Percentiles rank a stretch among this genome's conserved stretches.
Evolutionary conservation across 345 rosid species (phyloP).

Genomic region (Camelina hispida): DNA sequence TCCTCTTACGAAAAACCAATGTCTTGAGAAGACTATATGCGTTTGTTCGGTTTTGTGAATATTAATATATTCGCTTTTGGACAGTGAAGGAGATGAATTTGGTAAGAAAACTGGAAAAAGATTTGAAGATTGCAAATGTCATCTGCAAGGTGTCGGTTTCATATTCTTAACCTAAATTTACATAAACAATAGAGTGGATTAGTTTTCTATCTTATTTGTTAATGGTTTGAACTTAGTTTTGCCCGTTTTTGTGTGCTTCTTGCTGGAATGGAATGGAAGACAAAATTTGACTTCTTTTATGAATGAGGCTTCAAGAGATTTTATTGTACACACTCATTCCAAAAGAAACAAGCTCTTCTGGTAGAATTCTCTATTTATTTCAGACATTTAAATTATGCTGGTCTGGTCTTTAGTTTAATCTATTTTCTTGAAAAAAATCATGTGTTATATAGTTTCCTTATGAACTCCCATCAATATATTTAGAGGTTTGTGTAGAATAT

Average conservation of each 20-base stretch:
- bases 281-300: conserved; percentile 85
- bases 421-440: not conserved
- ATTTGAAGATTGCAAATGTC: conserved; percentile 93
- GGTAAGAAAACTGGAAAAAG: conserved; percentile 96
- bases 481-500: conserved; percentile 3
- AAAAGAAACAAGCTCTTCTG: conserved; percentile 95
- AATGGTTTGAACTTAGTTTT: conserved; percentile 10
- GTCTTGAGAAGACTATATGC: not conserved
- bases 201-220: too few species aligned
- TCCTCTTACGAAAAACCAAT: not conserved
- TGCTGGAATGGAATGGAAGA: conserved; percentile 97
- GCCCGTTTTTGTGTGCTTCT: conserved; percentile 34
- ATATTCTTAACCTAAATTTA: too few species aligned
- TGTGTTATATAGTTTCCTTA: not conserved
- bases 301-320: conserved; percentile 97
- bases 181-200: too few species aligned
- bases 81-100: conserved; percentile 99
- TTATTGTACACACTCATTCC: conserved; percentile 81
- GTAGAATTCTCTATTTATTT: conserved; percentile 49
- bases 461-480: not conserved
- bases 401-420: conserved; percentile 19
- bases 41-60: not conserved
- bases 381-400: not conserved
- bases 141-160: conserved; percentile 39
- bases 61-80: conserved; percentile 52